Evolutionary conservation across 345 rosid species (phyloP).

Genomic region (Aegle marmelos): DNA sequence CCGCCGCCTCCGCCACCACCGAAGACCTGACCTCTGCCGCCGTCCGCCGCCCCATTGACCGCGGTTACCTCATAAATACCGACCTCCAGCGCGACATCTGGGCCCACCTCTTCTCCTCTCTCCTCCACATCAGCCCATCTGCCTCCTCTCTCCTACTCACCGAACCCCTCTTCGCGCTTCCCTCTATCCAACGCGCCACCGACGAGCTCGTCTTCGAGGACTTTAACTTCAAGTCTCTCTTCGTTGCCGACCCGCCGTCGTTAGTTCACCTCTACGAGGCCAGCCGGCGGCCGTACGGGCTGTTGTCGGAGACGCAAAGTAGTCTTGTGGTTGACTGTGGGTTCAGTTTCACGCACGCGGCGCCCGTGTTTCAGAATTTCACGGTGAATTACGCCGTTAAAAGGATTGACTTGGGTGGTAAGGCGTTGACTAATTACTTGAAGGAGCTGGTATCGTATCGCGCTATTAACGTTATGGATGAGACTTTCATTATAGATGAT

Average conservation of each 20-base stretch:
- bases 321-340: slow-evolving; percentile 91
- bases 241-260: slow-evolving; percentile 63
- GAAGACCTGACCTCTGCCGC: slow-evolving; percentile 92
- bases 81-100: slow-evolving; percentile 90
- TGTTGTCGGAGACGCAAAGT: slow-evolving; percentile 62
- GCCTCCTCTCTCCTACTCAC: slow-evolving; percentile 75
- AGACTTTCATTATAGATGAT: slow-evolving; percentile 82
- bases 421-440: slow-evolving; percentile 86
- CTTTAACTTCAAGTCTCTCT: slow-evolving; percentile 68
- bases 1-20: slow-evolving; percentile 29
- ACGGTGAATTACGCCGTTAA: slow-evolving; percentile 67
- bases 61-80: slow-evolving; percentile 84
- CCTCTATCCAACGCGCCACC: slow-evolving; percentile 72
- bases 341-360: slow-evolving; percentile 83
- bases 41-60: slow-evolving; percentile 92
- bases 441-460: slow-evolving; percentile 87
- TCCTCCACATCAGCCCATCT: slow-evolving; percentile 57
- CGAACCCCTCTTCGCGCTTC: slow-evolving; percentile 66
- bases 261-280: slow-evolving; percentile 87
- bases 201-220: slow-evolving; percentile 94
- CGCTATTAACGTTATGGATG: slow-evolving; percentile 76
- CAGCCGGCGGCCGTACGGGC: slow-evolving; percentile 51
- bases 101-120: slow-evolving; percentile 67
- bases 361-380: slow-evolving; percentile 74
- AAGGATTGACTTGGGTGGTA: slow-evolving; percentile 88